A percentile compares a stretch with the other conserved stretches of the same genome.
These are phyloP conservation scores for maize (Zea mays) DNA, from an alignment of 176 grass and related monocot species.

Conservation along the genomic window Zm-B73-REFERENCE-NAM-5.0 NC_050100.1:224661501-224662000, in stretches of 20 bases:
- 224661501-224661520: conserved; percentile 8
- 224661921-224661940: neutral
- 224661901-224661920: neutral
- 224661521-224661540: conserved; percentile 89
- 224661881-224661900: neutral
- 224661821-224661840: neutral
- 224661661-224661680: neutral
- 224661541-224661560: conserved; percentile 96
- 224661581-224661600: neutral
- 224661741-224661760: neutral
- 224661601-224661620: neutral
- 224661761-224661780: neutral
- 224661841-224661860: neutral
- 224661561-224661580: neutral
- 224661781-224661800: neutral
- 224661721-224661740: neutral
- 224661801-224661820: neutral
- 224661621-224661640: neutral
- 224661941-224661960: neutral
- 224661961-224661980: neutral
- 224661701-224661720: neutral
- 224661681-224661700: neutral
- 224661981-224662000: neutral
- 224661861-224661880: neutral
- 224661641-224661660: neutral